Evolutionary conservation across 768 basidiomycete species (phyloP), one percentile per base, ranked within the genome.

Genomic region (Ramaria sp.): DNA sequence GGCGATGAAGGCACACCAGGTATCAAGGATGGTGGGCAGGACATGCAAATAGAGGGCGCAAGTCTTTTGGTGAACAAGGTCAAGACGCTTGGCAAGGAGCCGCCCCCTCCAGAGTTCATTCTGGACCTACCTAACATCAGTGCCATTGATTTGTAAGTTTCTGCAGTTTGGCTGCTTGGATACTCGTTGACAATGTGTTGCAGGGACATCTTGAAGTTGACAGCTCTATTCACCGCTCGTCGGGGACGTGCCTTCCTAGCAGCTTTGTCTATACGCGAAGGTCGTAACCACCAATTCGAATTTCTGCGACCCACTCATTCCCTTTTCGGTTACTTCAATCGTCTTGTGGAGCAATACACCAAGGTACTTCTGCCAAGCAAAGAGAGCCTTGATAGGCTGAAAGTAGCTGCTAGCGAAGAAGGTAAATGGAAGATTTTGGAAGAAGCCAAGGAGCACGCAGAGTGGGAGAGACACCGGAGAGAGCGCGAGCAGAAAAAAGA

Each of bases 201-300:
- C 61, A 96, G 92, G 56, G 94, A 98, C 65, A 93, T 86, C 61
- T 88, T 99, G 75, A 94, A 95, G 65, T 73, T 97, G 34, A 98
- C 96, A 1, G 96, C 96, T 9, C 76, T 98, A 20, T 96, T 96
- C 69, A 91, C 93, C 25, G 96, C 96, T 32, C 84, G 88, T 10
- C 81, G 91, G 43, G 96, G 96, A 1, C 82, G 86, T 45, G 74
- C 75, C 38, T 99, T 98, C 70, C 79, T 97, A 12, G 81, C 83
- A 7, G 77, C 83, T 3, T 81, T 99, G 24, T 92, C 93, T 6
- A 74, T 81, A 24, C 80, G 83, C 37, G 96, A 99, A 71, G 91
- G 90, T 8, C 82, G 89, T 42, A 98, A 98, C 69, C 94, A 89
- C 66, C 94, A 98, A 63, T 99, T 99, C 65, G 96, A 98, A 65